Evolutionary conservation across 495 filamentous ascomycete species (phyloP).

Genomic region (Daldinia concentrica): DNA sequence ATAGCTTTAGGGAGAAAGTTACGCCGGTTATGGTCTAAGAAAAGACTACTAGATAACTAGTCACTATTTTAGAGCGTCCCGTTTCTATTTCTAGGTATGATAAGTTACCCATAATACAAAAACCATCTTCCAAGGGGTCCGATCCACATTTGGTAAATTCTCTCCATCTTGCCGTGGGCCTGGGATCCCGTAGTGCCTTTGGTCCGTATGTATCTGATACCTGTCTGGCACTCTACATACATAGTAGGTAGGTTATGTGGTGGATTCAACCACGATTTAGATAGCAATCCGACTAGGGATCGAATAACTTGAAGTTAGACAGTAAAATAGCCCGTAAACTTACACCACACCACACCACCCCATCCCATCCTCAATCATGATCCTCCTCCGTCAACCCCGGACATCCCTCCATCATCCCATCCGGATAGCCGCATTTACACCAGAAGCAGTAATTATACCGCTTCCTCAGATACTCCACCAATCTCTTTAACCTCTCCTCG

Average conservation of each 20-base stretch:
- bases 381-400: conserved; percentile 91
- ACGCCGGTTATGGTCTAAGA: background rate
- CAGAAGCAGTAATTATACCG: conserved; percentile 91
- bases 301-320: no score
- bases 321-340: no score
- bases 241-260: no score
- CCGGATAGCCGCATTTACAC: conserved; percentile 85
- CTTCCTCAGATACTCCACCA: conserved; percentile 75
- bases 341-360: no score
- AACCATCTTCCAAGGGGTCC: no score
- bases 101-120: background rate
- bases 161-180: background rate
- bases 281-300: no score
- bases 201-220: no score
- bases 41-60: no score
- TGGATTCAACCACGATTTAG: no score
- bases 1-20: background rate
- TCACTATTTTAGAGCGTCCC: background rate
- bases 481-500: conserved; percentile 67
- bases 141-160: background rate
- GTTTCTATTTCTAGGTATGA: background rate
- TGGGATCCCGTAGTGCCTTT: no score
- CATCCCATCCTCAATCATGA: conserved; percentile 74
- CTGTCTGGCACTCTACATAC: no score
- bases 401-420: conserved; percentile 82